Base-by-base conservation (phyloP, 192 early-diverging fungal species). In the Dimargaris cristalligena region DNA sequence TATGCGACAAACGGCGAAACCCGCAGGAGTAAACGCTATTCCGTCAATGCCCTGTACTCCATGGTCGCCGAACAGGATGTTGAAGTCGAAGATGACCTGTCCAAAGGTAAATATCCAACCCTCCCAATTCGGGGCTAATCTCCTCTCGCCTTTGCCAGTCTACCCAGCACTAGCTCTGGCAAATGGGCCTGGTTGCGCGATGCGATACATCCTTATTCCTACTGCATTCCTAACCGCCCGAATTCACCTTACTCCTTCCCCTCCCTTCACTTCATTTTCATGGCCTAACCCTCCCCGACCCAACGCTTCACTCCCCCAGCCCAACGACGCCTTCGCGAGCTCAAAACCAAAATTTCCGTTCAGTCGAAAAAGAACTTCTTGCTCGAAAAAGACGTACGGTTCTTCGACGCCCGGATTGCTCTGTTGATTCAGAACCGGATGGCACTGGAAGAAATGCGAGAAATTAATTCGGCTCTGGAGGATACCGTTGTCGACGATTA, bases 331-430 rank as follows among this genome's bases (percentile, higher is more conserved):
- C 75, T 94, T 47, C 75, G 88, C 35, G 88, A 91, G 59, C 72
- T 94, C 45, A 94, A 94, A 70, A 73, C 80, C 34, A 78, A 83
- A 47, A 92, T 94, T 47, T 94, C 92, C n/a, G 68, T 82, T 20
- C 92, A 94, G 69, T 91, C 89, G 14, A 94, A 94, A 69, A 90
- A 86, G 66, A 94, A 94, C 74, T 94, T 94, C 77, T 69, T 90
- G 62, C 78, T 92, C 10, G 92, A 94, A 63, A 76, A 89, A 51
- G 92, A 94, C 72, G 90, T 92, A 44, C 81, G 92, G 44, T 91
- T 90, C 62, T 73, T 95, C 14, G 92, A 95, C 74, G 82, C 81
- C 51, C 75, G 92, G 25, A 95, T 95, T 63, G 92, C 89, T 0
- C 71, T 95, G 33, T 69, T 95, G 56, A 91, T 95, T 71, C 88